phyloP scores from a whole-genome alignment of 2,329 filamentous ascomycete genomes.

The Colletotrichum sp. region DNA sequence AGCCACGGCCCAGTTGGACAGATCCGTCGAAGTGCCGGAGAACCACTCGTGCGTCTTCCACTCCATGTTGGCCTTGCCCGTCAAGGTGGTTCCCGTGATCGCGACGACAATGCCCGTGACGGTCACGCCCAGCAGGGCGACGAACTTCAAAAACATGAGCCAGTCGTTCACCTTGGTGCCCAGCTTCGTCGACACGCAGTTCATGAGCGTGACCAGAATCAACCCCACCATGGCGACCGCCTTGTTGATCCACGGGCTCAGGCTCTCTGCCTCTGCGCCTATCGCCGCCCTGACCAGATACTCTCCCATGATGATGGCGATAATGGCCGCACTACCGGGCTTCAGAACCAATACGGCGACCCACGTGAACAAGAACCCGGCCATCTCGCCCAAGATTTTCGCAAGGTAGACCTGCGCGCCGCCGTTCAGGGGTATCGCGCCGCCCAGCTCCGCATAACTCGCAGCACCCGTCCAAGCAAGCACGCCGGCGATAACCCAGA shows the following conservation, averaged over 20 bases:
- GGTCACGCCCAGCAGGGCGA: slow-evolving; percentile 85
- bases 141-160: slow-evolving; percentile 97
- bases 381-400: slow-evolving; percentile 94
- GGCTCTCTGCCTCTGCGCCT: slow-evolving; percentile 81
- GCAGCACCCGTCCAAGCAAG: slow-evolving; percentile 95
- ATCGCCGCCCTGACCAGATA: slow-evolving; percentile 90
- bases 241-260: slow-evolving; percentile 91
- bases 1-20: slow-evolving; percentile 90
- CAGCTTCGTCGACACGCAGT: slow-evolving; percentile 88
- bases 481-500: slow-evolving; percentile 90
- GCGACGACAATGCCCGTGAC: slow-evolving; percentile 90
- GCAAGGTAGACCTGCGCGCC: slow-evolving; percentile 92
- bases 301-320: slow-evolving; percentile 97
- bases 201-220: slow-evolving; percentile 78
- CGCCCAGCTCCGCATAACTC: slow-evolving; percentile 94
- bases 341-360: slow-evolving; percentile 93
- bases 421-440: slow-evolving; percentile 93
- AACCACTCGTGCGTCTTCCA: slow-evolving; percentile 94
- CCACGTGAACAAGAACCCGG: slow-evolving; percentile 96
- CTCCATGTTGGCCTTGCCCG: slow-evolving; percentile 76
- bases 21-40: slow-evolving; percentile 78
- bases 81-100: slow-evolving; percentile 79
- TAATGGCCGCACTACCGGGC: slow-evolving; percentile 90
- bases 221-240: slow-evolving; percentile 80
- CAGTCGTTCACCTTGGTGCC: slow-evolving; percentile 87